Evolutionary conservation across 2,329 filamentous ascomycete genomes (phyloP).

Genomic region (Colletotrichum sidae): DNA sequence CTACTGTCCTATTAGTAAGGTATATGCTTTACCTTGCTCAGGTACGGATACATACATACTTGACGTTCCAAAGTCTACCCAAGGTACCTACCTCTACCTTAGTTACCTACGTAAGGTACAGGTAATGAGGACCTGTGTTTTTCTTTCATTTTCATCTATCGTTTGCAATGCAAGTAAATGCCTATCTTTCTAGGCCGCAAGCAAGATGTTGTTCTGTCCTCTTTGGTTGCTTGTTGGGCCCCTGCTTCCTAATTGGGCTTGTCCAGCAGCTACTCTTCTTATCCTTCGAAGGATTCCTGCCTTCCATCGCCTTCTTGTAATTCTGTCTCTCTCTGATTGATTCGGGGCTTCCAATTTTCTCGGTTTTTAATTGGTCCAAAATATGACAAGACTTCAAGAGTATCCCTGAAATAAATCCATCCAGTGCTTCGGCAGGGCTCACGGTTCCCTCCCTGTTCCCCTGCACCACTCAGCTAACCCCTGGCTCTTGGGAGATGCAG

Average conservation of each 20-base stretch:
- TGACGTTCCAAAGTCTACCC: too few relatives aligned
- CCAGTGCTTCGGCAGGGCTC: slow-evolving; percentile 28
- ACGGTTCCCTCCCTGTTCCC: slow-evolving; percentile 4
- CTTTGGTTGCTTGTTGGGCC: neutral
- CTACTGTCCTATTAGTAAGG: too few relatives aligned
- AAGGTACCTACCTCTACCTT: neutral
- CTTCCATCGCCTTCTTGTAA: neutral
- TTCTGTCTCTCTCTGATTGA: slow-evolving; percentile 25
- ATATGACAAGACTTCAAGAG: neutral
- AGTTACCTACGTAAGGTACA: slow-evolving; percentile 37
- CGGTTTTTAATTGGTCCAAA: slow-evolving; percentile 31
- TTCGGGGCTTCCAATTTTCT: slow-evolving; percentile 17
- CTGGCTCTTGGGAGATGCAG: slow-evolving; percentile 12
- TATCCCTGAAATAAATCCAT: slow-evolving; percentile 8
- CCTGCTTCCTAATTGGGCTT: slow-evolving; percentile 8
- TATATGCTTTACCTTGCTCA: too few relatives aligned
- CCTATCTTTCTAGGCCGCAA: too few relatives aligned
- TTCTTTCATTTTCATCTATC: slow-evolving; percentile 10
- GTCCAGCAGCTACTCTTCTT: too few relatives aligned
- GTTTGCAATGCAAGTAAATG: neutral
- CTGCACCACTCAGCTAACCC: slow-evolving; percentile 3
- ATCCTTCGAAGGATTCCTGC: too few relatives aligned
- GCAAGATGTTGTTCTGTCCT: neutral
- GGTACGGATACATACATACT: too few relatives aligned
- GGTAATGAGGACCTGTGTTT: slow-evolving; percentile 19